Evolutionary conservation across 2,329 filamentous ascomycete species (phyloP), one percentile per base, ranked within the genome.

Genomic region (Davidsoniella australis): DNA sequence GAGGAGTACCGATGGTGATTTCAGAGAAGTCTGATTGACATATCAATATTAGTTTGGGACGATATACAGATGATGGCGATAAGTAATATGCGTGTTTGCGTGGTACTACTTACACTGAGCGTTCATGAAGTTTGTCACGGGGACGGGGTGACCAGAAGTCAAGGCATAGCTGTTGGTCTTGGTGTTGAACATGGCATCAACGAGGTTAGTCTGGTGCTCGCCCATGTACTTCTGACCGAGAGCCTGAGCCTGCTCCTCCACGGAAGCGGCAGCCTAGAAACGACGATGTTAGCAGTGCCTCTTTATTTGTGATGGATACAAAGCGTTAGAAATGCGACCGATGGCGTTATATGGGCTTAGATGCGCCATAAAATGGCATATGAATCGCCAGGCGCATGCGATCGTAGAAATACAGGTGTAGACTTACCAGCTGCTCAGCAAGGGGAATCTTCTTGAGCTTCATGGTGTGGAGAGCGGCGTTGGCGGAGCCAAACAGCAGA

Each of bases 201-300:
- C 68, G 58, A 86, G 82, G 57, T 81, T 69, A 44, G 83, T 80
- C 58, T 83, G 80, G 59, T 79, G 65, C 24, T 44, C 42, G 43
- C 88, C 87, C 77, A 96, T 83, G 73, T 95, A 95, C 76, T 96
- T 98, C 73, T 96, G 89, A 56, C 85, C 80, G 53, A 98, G 78
- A 55, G 80, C 78, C 64, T 81, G 78, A 58, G 86, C 75, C 62
- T 96, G 89, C 54, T 79, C 71, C 62, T 86, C 78, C 63, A 98
- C 79, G 62, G 82, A 84, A 62, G 82, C 76, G 57, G 78, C 71
- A 63, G 84, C 76, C 85, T 91, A 49, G 40, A 47, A 24, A 40
- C 8, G 36, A 39, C 17, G 23, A 48, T 40, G 42, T 49, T 52
- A 52, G 47, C 24, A 42, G 48, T 40, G 20, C 41, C 39, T 17